Percentiles rank a stretch among this genome's conserved stretches.
phyloP scores from a whole-genome alignment of 306 rosid genomes.

The Vigna hirtella region DNA sequence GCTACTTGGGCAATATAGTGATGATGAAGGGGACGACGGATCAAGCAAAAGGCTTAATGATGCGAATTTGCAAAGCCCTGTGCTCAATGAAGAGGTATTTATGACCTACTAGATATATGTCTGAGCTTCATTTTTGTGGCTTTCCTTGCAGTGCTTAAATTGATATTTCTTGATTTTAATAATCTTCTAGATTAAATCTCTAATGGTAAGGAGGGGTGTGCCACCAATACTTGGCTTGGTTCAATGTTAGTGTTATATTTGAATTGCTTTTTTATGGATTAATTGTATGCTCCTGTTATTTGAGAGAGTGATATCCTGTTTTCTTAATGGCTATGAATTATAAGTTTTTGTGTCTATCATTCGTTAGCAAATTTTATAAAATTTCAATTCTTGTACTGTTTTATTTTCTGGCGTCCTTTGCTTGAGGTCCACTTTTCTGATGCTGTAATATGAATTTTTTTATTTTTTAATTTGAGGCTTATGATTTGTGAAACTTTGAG shows the following conservation, averaged over 20 bases:
- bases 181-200: neutral
- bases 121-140: constrained; percentile 3
- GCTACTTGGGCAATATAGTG: constrained; percentile 96
- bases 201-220: constrained; percentile 13
- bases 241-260: constrained; percentile 3
- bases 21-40: constrained; percentile 77
- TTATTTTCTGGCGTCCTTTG: constrained; percentile 25
- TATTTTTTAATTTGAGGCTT: neutral
- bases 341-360: neutral
- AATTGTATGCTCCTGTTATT: constrained; percentile 1
- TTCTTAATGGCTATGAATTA: neutral
- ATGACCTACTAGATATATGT: neutral
- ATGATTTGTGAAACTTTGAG: neutral
- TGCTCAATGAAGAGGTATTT: constrained; percentile 69
- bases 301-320: neutral
- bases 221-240: constrained; percentile 1
- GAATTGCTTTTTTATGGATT: neutral
- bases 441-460: neutral
- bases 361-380: neutral
- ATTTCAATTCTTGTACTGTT: neutral
- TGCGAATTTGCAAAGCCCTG: constrained; percentile 50
- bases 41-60: constrained; percentile 53
- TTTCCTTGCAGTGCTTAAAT: constrained; percentile 13
- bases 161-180: constrained; percentile 20
- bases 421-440: constrained; percentile 21